phyloP scores from a whole-genome alignment of 1,284 basidiomycete species.

The Boletellus deceptivus region DNA sequence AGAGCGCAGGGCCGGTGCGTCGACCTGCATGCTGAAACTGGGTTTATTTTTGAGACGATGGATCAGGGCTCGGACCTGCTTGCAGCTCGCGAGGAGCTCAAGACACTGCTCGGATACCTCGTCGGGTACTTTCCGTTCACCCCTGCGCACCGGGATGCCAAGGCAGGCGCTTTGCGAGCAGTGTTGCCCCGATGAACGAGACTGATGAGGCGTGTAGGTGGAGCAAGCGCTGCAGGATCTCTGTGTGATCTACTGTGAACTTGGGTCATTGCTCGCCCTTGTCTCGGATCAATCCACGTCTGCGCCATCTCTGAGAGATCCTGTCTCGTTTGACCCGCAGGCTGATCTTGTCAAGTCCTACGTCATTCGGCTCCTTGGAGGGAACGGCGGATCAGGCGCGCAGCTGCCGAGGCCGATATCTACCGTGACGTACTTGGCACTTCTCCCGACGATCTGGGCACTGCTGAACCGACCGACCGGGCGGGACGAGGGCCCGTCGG shows the following conservation, averaged over 20 bases:
- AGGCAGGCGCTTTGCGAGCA: slow-evolving; percentile 40
- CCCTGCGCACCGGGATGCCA: slow-evolving; percentile 47
- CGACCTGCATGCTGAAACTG: background rate
- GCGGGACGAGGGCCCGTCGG: slow-evolving; percentile 28
- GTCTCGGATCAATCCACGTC: slow-evolving; percentile 28
- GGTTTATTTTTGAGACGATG: slow-evolving; percentile 4
- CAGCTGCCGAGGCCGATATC: slow-evolving; percentile 51
- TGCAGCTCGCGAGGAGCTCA: slow-evolving; percentile 45
- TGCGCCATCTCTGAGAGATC: slow-evolving; percentile 6
- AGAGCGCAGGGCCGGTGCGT: slow-evolving; percentile 29
- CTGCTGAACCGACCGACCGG: slow-evolving; percentile 52
- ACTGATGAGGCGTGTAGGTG: slow-evolving; percentile 35
- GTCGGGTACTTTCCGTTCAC: slow-evolving; percentile 82
- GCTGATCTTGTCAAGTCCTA: slow-evolving; percentile 64
- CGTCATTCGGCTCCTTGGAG: slow-evolving; percentile 63
- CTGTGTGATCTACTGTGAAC: slow-evolving; percentile 74
- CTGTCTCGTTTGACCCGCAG: slow-evolving; percentile 37
- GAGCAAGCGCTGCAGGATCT: slow-evolving; percentile 67
- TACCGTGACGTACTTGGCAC: slow-evolving; percentile 60
- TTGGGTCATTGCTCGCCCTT: slow-evolving; percentile 63
- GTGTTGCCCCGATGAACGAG: slow-evolving; percentile 1
- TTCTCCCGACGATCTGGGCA: slow-evolving; percentile 85
- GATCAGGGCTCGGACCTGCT: slow-evolving; percentile 25
- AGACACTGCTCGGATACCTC: slow-evolving; percentile 68
- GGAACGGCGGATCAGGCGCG: slow-evolving; percentile 43